Evolutionary conservation across 2,329 filamentous ascomycete genomes (phyloP).

Genomic region (Immersiporthe knoxdaviesiana): DNA sequence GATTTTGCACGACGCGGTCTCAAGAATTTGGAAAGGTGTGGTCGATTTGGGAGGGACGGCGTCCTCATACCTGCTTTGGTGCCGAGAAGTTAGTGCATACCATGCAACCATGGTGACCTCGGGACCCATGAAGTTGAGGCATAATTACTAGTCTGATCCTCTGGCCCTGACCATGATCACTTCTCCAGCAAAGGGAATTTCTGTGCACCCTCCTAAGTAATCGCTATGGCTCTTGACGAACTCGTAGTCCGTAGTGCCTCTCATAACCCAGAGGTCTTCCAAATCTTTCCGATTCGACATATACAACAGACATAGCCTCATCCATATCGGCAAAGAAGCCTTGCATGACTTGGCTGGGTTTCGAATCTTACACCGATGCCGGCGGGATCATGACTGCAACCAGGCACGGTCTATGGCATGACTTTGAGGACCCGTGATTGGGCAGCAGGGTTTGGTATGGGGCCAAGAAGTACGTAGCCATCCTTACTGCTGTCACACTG

Average conservation of each 20-base stretch:
- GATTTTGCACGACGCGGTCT: not conserved
- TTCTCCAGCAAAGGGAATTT: not conserved
- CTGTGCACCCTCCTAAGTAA: not conserved
- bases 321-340: constrained; percentile 30
- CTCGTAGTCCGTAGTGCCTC: not conserved
- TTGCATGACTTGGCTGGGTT: constrained; percentile 37
- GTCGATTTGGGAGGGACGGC: not conserved
- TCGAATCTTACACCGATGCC: constrained; percentile 65
- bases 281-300: not conserved
- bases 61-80: not conserved
- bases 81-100: not conserved
- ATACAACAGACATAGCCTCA: not conserved
- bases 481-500: not conserved
- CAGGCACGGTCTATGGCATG: constrained; percentile 56
- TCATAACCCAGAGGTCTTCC: not conserved
- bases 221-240: not conserved
- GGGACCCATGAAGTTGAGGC: not conserved
- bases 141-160: not conserved
- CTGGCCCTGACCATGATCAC: not conserved
- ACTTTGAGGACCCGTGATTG: constrained; percentile 56
- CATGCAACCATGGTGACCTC: not conserved
- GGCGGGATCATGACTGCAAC: constrained; percentile 64
- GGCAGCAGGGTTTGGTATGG: constrained; percentile 59
- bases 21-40: not conserved
- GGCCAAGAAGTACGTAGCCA: constrained; percentile 46